Base-by-base conservation (phyloP, 192 early-diverging fungal genomes). In the Helicostylum pulchrum region DNA sequence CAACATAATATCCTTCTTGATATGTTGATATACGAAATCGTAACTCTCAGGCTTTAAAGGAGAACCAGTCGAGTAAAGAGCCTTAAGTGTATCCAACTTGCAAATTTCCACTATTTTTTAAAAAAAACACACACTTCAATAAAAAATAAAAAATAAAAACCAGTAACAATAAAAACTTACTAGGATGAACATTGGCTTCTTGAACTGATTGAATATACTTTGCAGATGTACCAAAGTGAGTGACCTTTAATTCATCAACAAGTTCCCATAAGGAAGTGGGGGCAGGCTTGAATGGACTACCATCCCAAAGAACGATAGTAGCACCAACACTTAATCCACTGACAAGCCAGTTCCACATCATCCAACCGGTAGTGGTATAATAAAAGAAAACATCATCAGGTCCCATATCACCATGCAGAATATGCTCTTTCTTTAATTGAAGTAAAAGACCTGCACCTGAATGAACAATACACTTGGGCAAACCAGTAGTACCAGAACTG, bases 291-390 rank as follows among this genome's bases (percentile, higher is more conserved):
- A 99, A 94, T 1, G 95, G 97, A 44, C 90, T 94, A 34, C 97
- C 97, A 68, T 99, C 95, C 80, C 91, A 99, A 1, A 90, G 70
- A 3, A 95, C 89, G 49, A 95, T 80, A 6, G 93, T 90, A 4
- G 80, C 68, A 21, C 95, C 95, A 23, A 89, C 75, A 15, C 81
- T 82, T n/a, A 98, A 78, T 17, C 85, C 92, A 17, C 83, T 78
- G 1, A 95, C 83, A 26, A 97, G 85, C 97, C 97, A 99, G 77
- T 99, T 97, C 95, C 95, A 99, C 97, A 99, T 99, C 97, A 99
- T 99, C 92, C 93, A 94, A 3, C 92, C 93, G 4, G 90, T 95
- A 0, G 91, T 92, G 0, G 90, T 91, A 67, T 92, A 93, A 69
- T 97, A 94, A 68, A 99, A 90, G 61, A 92, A 77, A 1, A 93